phyloP scores from a whole-genome alignment of 768 basidiomycete genomes.

The Boletus insuetus region DNA sequence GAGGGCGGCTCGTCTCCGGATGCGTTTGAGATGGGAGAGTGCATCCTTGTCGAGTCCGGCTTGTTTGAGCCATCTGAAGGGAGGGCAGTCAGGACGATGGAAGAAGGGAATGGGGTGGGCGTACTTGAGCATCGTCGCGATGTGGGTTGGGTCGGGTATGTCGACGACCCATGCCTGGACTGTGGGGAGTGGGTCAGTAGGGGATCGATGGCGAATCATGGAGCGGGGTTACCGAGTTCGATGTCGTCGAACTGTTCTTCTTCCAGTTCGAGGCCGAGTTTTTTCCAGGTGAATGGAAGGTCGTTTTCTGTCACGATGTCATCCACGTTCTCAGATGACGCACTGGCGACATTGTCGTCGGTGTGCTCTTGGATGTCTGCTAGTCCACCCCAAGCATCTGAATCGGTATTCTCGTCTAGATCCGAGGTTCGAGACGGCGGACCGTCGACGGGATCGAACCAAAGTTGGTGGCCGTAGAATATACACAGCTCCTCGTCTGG shows the following conservation, averaged over 20 bases:
- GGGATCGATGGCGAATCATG: neutral
- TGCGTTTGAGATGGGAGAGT: slow-evolving; percentile 73
- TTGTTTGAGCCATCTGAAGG: slow-evolving; percentile 65
- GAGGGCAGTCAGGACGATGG: neutral
- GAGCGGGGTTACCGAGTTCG: slow-evolving; percentile 29
- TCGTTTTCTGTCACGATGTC: slow-evolving; percentile 54
- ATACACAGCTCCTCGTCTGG: slow-evolving; percentile 76
- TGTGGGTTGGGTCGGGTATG: slow-evolving; percentile 58
- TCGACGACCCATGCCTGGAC: slow-evolving; percentile 79
- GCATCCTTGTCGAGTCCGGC: slow-evolving; percentile 56
- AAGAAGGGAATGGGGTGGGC: slow-evolving; percentile 1
- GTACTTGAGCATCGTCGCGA: slow-evolving; percentile 62
- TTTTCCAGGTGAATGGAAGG: slow-evolving; percentile 66
- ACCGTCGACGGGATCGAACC: slow-evolving; percentile 51
- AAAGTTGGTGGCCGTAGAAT: slow-evolving; percentile 67
- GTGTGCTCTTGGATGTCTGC: slow-evolving; percentile 2
- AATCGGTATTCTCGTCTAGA: neutral
- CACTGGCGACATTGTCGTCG: neutral
- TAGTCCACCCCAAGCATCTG: slow-evolving; percentile 1
- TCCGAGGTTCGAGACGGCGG: neutral
- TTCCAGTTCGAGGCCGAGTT: slow-evolving; percentile 49
- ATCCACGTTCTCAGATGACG: neutral
- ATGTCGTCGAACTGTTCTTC: slow-evolving; percentile 63
- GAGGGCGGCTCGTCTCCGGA: slow-evolving; percentile 51
- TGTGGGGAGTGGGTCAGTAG: slow-evolving; percentile 25